Evolutionary conservation across 345 rosid genomes (phyloP).

Genomic region (Rubroshorea leprosula): DNA sequence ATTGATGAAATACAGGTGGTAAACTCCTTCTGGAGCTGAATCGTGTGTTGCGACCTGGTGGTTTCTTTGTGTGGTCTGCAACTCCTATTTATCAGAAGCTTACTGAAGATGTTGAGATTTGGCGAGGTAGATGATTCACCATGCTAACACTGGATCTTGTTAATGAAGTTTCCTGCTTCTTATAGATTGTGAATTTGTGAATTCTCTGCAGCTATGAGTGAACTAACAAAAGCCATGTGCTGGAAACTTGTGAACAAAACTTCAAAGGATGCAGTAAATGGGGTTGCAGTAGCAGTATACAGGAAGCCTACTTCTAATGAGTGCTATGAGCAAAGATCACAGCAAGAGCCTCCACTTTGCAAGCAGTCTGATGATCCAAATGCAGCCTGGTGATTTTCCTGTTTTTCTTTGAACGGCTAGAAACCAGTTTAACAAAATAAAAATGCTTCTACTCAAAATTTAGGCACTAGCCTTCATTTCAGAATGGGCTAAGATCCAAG

Average conservation of each 20-base stretch:
- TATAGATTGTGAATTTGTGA: conserved; percentile 18
- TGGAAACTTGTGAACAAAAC: conserved; percentile 74
- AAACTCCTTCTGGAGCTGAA: conserved; percentile 89
- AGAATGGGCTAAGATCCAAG: background rate
- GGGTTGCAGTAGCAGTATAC: conserved; percentile 73
- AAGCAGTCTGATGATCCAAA: conserved; percentile 75
- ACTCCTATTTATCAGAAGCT: conserved; percentile 90
- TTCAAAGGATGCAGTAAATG: conserved; percentile 59
- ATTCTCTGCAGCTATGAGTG: conserved; percentile 68
- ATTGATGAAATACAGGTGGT: conserved; percentile 49
- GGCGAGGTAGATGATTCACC: conserved; percentile 58
- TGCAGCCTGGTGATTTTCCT: conserved; percentile 69
- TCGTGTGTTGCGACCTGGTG: conserved; percentile 83
- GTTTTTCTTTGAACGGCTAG: background rate
- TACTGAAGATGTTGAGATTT: conserved; percentile 73
- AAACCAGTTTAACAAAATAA: background rate
- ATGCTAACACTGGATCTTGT: conserved; percentile 2
- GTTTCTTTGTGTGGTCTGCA: conserved; percentile 95
- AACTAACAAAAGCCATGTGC: conserved; percentile 73
- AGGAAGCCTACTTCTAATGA: conserved; percentile 77
- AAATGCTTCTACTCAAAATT: background rate
- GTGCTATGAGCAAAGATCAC: conserved; percentile 68
- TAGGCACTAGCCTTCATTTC: background rate
- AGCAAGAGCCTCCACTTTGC: conserved; percentile 73
- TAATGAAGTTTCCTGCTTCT: conserved; percentile 18